Percentiles rank a stretch among this genome's conserved stretches.
phyloP scores from a whole-genome alignment of 1,139 yeast genomes.

The Nadsonia commutata region DNA sequence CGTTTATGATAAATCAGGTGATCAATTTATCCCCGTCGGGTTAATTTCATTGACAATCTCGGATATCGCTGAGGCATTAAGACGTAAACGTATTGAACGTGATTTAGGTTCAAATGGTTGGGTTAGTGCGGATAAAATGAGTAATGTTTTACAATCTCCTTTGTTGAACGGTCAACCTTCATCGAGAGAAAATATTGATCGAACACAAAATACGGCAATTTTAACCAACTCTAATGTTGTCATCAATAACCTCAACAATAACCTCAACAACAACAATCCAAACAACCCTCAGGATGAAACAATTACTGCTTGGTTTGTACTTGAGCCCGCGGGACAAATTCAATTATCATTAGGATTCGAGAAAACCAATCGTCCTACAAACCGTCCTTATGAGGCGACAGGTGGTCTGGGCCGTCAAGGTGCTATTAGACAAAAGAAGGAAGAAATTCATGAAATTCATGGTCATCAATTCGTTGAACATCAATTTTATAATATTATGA shows the following conservation, averaged over 20 bases:
- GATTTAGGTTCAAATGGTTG: constrained; percentile 67
- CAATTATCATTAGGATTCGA: constrained; percentile 65
- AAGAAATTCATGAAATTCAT: constrained; percentile 87
- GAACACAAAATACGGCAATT: no score
- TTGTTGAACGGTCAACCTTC: no score
- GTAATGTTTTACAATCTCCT: background rate
- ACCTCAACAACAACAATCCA: background rate
- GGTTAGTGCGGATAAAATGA: constrained; percentile 49
- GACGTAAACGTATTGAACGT: constrained; percentile 74
- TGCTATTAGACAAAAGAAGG: constrained; percentile 90
- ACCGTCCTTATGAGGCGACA: constrained; percentile 31
- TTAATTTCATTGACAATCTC: constrained; percentile 79
- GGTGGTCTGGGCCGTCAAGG: constrained; percentile 94
- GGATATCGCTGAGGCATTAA: constrained; percentile 85
- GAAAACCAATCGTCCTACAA: constrained; percentile 39
- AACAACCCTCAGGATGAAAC: constrained; percentile 13
- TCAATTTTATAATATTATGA: constrained; percentile 90
- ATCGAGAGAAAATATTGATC: no score
- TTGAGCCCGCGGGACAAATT: constrained; percentile 91
- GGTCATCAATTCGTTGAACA: constrained; percentile 96
- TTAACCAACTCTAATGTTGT: background rate
- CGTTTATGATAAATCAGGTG: constrained; percentile 63
- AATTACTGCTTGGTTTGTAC: constrained; percentile 73
- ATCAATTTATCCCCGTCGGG: constrained; percentile 75
- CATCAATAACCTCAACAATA: background rate